Conservation (phyloP, 23 red algal genomes). For the Gracilariopsis chorda region DNA sequence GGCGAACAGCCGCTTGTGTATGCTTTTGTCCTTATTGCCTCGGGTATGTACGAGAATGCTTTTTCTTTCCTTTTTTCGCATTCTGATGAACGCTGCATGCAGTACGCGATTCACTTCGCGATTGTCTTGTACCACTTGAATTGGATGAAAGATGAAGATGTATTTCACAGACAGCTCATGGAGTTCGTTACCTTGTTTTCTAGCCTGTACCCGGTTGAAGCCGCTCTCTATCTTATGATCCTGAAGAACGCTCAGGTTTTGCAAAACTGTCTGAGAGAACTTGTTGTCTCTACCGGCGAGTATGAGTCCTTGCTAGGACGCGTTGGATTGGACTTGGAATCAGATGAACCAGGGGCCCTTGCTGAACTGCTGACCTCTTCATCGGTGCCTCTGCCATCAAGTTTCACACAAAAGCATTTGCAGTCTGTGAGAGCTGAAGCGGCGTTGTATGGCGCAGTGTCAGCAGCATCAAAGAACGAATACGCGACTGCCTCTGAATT, state of each 20-base stretch:
- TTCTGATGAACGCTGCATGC: conserved; percentile 7
- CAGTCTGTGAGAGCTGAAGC: neutral
- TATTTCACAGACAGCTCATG: neutral
- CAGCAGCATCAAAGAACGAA: conserved; percentile 11
- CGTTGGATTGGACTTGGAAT: neutral
- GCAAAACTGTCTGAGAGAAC: neutral
- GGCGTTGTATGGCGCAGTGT: neutral
- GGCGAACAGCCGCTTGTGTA: conserved; percentile 65
- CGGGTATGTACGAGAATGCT: conserved; percentile 52
- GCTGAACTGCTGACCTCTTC: neutral
- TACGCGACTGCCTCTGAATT: conserved; percentile 11
- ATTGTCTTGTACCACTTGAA: conserved; percentile 27
- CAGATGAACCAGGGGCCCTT: neutral
- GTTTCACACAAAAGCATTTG: conserved; percentile 7
- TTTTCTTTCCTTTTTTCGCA: conserved; percentile 58
- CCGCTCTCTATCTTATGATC: conserved; percentile 29
- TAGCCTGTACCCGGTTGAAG: neutral
- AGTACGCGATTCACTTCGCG: conserved; percentile 39
- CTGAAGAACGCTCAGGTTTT: neutral
- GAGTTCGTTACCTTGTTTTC: conserved; percentile 1
- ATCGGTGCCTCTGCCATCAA: conserved; percentile 29
- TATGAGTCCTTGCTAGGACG: neutral
- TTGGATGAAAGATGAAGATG: conserved; percentile 27
- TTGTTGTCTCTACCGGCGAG: conserved; percentile 9
- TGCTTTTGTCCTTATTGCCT: conserved; percentile 67